Evolutionary conservation across 1,284 basidiomycete species (phyloP).

Genomic region (Apiotrichum sp.): DNA sequence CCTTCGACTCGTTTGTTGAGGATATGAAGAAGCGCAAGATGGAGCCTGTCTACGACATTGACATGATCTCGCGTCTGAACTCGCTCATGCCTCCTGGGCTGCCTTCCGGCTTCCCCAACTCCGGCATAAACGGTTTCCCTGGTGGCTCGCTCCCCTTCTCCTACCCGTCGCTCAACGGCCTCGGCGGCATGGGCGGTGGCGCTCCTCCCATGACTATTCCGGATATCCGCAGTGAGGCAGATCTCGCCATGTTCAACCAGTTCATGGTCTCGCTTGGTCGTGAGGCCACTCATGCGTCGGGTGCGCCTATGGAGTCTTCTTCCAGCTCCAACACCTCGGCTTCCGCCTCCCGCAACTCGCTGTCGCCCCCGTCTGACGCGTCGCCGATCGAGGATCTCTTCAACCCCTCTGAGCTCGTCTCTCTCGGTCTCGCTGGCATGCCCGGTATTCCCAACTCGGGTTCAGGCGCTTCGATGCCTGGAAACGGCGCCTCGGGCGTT

Average conservation of each 20-base stretch:
- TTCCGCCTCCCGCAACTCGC: conserved; percentile 16
- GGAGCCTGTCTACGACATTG: conserved; percentile 68
- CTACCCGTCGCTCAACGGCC: conserved; percentile 20
- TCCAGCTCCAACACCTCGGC: no score
- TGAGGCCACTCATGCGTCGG: conserved; percentile 27
- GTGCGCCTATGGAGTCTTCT: no score
- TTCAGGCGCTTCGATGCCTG: background rate
- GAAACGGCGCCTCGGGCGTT: conserved; percentile 15
- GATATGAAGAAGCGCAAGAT: conserved; percentile 87
- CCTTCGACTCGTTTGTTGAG: conserved; percentile 69
- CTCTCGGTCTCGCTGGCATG: conserved; percentile 46
- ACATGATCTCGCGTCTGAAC: conserved; percentile 44
- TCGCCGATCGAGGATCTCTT: conserved; percentile 43
- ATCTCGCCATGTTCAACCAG: conserved; percentile 48
- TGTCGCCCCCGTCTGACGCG: conserved; percentile 40
- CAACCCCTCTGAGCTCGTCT: conserved; percentile 46
- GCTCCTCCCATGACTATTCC: conserved; percentile 28
- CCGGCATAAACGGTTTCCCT: conserved; percentile 7
- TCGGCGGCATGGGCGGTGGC: conserved; percentile 8
- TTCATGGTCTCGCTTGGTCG: conserved; percentile 47
- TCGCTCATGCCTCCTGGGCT: conserved; percentile 27
- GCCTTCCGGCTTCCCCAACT: conserved; percentile 3
- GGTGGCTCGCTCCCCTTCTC: conserved; percentile 32
- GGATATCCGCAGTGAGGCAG: conserved; percentile 43
- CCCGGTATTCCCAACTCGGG: conserved; percentile 39